Evolutionary conservation across 768 basidiomycete species (phyloP).

Genomic region (Leccinum obscurum): DNA sequence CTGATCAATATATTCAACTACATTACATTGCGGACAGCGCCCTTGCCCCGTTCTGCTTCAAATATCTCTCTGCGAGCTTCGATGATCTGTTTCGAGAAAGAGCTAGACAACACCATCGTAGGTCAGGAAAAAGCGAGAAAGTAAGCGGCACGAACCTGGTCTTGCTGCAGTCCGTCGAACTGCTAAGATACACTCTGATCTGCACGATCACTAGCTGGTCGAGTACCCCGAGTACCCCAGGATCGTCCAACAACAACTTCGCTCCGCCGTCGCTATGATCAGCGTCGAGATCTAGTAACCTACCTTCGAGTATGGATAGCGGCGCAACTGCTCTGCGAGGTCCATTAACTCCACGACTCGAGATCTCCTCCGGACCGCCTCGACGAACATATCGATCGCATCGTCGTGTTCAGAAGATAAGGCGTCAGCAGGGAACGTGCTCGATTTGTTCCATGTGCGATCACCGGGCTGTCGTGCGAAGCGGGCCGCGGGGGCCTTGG

Average conservation of each 20-base stretch:
- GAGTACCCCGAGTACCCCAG: slow-evolving; percentile 53
- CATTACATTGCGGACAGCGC: too few relatives aligned
- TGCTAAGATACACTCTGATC: slow-evolving; percentile 51
- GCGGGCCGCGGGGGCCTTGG: too few relatives aligned
- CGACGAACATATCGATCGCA: slow-evolving; percentile 44
- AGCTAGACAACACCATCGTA: not conserved
- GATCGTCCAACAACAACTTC: slow-evolving; percentile 40
- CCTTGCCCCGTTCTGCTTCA: too few relatives aligned
- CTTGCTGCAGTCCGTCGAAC: slow-evolving; percentile 45
- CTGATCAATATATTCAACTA: too few relatives aligned
- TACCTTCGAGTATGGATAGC: slow-evolving; percentile 10
- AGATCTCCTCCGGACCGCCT: slow-evolving; percentile 40
- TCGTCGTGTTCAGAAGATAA: slow-evolving; percentile 43
- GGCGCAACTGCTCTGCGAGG: slow-evolving; percentile 36
- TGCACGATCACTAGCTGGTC: slow-evolving; percentile 55
- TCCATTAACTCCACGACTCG: slow-evolving; percentile 44
- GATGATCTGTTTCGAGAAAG: not conserved
- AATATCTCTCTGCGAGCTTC: not conserved
- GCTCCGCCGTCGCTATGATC: not conserved
- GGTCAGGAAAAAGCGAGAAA: too few relatives aligned
- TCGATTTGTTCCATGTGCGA: slow-evolving; percentile 33
- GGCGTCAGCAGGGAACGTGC: slow-evolving; percentile 42
- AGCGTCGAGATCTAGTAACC: slow-evolving; percentile 18
- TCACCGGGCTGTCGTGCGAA: too few relatives aligned
- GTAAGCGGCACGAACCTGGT: slow-evolving; percentile 40